Base-by-base conservation (phyloP, 345 rosid species). In the Heritiera fomes region DNA sequence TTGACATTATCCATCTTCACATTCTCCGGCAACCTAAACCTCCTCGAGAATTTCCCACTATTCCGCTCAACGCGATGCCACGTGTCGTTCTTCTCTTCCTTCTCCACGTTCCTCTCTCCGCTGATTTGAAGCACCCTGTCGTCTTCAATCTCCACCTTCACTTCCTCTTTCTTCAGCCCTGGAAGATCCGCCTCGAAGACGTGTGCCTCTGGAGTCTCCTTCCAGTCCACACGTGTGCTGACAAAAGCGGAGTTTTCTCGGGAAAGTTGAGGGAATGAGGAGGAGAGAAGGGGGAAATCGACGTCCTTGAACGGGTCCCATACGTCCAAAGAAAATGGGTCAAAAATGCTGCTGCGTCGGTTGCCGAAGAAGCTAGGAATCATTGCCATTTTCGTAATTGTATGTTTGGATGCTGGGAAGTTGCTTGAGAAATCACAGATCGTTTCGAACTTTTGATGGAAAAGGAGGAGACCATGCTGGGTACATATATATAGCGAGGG, bases 181-280 rank as follows among this genome's bases (percentile, higher is more conserved):
- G 72, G 38, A 34, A 34, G 38, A 34, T 34, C 38, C 38, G 38
- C 38, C 38, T 34, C 1, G 53, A 75, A 75, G 20, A 75, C 68
- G 53, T 75, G 77, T 1, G 68, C 78, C 11, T 60, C 55, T 41
- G 78, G 69, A 0, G 78, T 75, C 58, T 75, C 78, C 49, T 14
- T 59, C 78, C 78, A 75, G 78, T 60, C 78, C 52, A 75, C 64
- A 7, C 78, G 34, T 1, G 69, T 28, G 78, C 23, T 75, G 17
- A 45, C 56, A 8, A 75, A 60, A 15, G 41, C 78, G 2, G 78
- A 41, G 55, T 7, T 58, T 3, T 75, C 69, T 32, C 53, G 3
- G 67, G 78, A 40, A 8, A 59, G 38, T 45, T 11, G 18, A 23
- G 68, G 69, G 41, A 15, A 75, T 11, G 76, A 56, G n/a, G 76